Evolutionary conservation across 805 yeast species (phyloP), one percentile per base, ranked within the genome.

Genomic region (Starmerella ratchasimensis): DNA sequence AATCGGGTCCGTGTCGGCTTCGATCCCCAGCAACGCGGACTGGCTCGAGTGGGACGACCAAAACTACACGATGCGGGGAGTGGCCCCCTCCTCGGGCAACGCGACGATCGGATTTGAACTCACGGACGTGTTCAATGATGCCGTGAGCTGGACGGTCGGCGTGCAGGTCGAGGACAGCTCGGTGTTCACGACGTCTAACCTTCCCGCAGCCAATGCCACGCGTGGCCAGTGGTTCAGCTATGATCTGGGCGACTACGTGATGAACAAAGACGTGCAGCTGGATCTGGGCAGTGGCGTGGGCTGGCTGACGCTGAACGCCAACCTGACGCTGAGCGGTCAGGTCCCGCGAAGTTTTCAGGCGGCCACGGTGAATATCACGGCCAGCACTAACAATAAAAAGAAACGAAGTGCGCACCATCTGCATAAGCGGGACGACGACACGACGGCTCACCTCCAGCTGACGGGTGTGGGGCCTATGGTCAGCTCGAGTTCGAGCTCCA

Each of bases 21-120:
- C 64, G 44, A 70, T 76, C 31, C 93, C 94, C 7, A 55, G 57
- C 32, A 53, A 58, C 33, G 60, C 40, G 13, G 54, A 57, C 34
- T 88, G 97, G 97, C 62, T 88, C 34, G 48, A 62, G 1, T 84
- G 69, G 54, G 69, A 74, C 55, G 48, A 60, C 31, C 46, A 67
- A 9, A 81, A 79, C 52, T 61, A 69, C 54, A 76, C 93, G 0
- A 65, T 88, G 39, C 56, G 58, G 28, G 98, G 98, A 21, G 53
- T 59, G 14, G 79, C 76, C 16, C 81, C 83, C 3, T 47, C 53
- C 4, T 58, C 64, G 45, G 70, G 75, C 7, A 41, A 46, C 34
- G 32, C 44, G 28, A 28, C 38, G 9, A 49, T 76, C 20, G 58
- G 59, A 2, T 55, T 77, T 22, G 53, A 54, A 5, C 68, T 74